Percentiles rank a stretch among this genome's conserved stretches.
Conservation (phyloP, 768 basidiomycete genomes). For the Naganishia onofrii region DNA sequence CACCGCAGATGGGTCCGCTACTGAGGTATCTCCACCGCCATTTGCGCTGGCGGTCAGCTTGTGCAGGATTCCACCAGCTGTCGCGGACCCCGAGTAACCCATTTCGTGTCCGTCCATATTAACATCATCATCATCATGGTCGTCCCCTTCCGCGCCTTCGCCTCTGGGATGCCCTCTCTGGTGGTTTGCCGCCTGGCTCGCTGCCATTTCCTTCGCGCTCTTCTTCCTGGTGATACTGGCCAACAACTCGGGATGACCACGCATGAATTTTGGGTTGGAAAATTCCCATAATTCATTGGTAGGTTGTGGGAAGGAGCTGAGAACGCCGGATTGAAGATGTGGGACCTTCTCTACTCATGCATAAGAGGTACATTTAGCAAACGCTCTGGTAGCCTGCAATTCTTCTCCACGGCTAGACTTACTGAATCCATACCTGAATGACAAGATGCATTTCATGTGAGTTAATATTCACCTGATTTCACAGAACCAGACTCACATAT, state of each 20-base stretch:
- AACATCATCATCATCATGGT: slow-evolving; percentile 20
- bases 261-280: slow-evolving; percentile 80
- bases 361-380: background rate
- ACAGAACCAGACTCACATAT: slow-evolving; percentile 35
- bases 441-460: background rate
- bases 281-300: slow-evolving; percentile 64
- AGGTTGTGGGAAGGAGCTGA: slow-evolving; percentile 57
- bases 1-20: slow-evolving; percentile 35
- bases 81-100: background rate
- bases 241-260: slow-evolving; percentile 82
- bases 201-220: slow-evolving; percentile 39
- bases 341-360: slow-evolving; percentile 59
- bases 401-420: slow-evolving; percentile 55
- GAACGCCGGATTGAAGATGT: slow-evolving; percentile 89
- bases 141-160: background rate
- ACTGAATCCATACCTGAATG: slow-evolving; percentile 58
- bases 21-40: slow-evolving; percentile 38
- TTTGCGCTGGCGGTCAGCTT: slow-evolving; percentile 23
- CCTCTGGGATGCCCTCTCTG: background rate
- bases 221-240: slow-evolving; percentile 87
- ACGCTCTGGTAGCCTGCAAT: background rate
- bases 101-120: slow-evolving; percentile 21
- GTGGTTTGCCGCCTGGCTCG: slow-evolving; percentile 21
- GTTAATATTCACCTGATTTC: background rate
- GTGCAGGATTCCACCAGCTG: background rate